These are phyloP conservation scores for Globisporangium cylindrosporum DNA, from an alignment of 352 stramenopile species.

Conservation along the genomic window DNA sequence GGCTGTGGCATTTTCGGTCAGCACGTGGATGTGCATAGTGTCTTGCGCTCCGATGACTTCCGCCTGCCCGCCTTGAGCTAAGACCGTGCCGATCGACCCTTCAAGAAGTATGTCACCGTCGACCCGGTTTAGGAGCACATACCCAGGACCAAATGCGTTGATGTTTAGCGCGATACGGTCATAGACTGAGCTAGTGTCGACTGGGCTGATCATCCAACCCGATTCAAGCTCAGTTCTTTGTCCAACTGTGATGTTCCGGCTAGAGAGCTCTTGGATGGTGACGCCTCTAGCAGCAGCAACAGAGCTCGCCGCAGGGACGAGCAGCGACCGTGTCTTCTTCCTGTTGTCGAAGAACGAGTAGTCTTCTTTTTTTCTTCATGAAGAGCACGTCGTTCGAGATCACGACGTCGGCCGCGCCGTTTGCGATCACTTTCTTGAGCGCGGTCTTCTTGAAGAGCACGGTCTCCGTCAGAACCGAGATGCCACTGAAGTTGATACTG, in stretches of 20 bases:
- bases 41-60: not conserved
- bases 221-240: not conserved
- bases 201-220: not conserved
- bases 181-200: not conserved
- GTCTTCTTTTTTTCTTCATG: too few relatives aligned
- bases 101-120: constrained; percentile 4
- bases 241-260: not conserved
- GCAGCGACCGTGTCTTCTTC: too few relatives aligned
- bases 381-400: too few relatives aligned
- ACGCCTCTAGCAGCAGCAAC: not conserved
- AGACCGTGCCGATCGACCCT: not conserved
- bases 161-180: not conserved
- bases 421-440: too few relatives aligned
- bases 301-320: not conserved
- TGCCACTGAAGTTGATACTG: too few relatives aligned
- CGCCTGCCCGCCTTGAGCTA: not conserved
- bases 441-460: constrained; percentile 6
- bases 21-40: not conserved
- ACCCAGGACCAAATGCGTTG: not conserved
- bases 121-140: not conserved
- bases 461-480: constrained; percentile 9
- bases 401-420: too few relatives aligned
- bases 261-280: not conserved
- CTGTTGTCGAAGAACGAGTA: too few relatives aligned
- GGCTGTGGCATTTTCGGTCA: not conserved